Evolutionary conservation across 768 basidiomycete species (phyloP).

Genomic region (Suillus americanus): DNA sequence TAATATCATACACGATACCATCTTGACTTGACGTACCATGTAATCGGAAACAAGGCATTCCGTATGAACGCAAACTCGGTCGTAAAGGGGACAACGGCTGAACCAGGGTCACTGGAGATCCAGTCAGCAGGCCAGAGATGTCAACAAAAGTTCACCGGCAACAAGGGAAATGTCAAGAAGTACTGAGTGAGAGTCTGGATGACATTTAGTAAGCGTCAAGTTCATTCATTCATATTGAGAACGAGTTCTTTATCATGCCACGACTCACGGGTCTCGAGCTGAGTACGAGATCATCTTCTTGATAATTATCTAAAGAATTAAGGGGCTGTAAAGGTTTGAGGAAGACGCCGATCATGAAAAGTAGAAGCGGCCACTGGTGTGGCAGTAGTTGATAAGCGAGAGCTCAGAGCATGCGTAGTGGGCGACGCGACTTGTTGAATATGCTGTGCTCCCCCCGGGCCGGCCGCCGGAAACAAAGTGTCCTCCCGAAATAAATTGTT

Average conservation of each 20-base stretch:
- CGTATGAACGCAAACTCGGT: neutral
- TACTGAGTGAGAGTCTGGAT: neutral
- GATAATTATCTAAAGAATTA: too few species aligned
- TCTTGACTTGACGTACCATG: neutral
- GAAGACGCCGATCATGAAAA: conserved; percentile 1
- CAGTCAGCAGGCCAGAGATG: neutral
- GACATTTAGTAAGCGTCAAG: neutral
- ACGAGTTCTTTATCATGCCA: neutral
- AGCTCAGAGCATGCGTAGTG: neutral
- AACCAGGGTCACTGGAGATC: neutral
- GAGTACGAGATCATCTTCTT: neutral
- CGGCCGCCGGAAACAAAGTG: too few species aligned
- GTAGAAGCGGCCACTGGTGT: neutral
- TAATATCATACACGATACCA: neutral
- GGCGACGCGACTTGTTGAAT: neutral
- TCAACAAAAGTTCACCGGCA: neutral
- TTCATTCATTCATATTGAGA: neutral
- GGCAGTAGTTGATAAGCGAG: neutral
- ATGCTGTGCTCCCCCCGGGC: too few species aligned
- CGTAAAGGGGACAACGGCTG: neutral
- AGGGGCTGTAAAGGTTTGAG: neutral
- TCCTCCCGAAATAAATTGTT: too few species aligned
- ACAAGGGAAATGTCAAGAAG: neutral
- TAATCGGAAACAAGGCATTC: conserved; percentile 3
- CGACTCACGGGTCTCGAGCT: neutral